Base-by-base conservation (phyloP, 179 eudicot species). In the Silene noctiflora region DNA sequence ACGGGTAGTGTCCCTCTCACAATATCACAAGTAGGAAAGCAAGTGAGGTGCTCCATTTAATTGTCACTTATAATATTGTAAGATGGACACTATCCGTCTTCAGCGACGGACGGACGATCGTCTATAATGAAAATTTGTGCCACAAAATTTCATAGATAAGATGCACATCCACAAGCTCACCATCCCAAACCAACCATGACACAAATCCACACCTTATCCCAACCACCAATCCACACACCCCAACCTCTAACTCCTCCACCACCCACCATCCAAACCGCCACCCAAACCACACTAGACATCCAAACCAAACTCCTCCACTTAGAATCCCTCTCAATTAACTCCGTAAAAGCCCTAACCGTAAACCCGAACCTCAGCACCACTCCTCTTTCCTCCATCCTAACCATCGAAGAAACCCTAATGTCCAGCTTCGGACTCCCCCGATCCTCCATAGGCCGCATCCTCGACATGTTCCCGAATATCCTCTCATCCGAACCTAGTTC, bases 291-390 rank as follows among this genome's bases (percentile, higher is more conserved):
- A 74, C 77, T 85, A 55, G 85, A 78, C 1, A 90, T 92, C 85
- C 97, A 90, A 33, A 77, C 78, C 22, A 94, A 94, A 73, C 73
- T 92, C 75, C 78, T 86, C 68, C 91, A 94, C 85, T 88, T 94
- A 53, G 81, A 85, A 77, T 73, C 88, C 83, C 88, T 94, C 6
- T 85, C 83, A 46, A 81, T 94, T 39, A 84, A 92, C 63, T 82
- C 94, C 69, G 17, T 73, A 14, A 90, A 90, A 86, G 98, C 93
- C 84, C 83, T 94, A 58, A 21, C 72, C 3, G 64, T 68, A 72
- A 94, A 94, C 87, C 98, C 98, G 3, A 55, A 82, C 66, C 77
- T 94, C 78, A 91, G 93, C 12, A 85, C 96, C 13, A 72, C 91
- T 8, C 82, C 91, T 11, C 85, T 94, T 67, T 67, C 78, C 63